Evolutionary conservation across 306 rosid species (phyloP), one percentile per base, ranked within the genome.

Genomic region (Lathyrus tuberosus): DNA sequence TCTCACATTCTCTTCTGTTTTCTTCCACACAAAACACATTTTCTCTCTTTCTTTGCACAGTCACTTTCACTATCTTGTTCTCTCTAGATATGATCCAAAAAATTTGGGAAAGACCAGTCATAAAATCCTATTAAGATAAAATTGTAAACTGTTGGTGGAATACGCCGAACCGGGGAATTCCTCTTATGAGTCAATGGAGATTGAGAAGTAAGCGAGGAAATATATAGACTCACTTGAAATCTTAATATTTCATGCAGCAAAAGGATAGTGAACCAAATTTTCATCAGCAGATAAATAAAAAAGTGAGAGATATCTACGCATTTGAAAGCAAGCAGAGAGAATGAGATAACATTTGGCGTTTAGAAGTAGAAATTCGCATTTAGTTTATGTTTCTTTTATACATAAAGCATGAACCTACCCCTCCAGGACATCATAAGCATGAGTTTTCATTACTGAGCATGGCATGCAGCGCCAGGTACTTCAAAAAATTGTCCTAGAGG

Each of bases 401-500:
- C 80, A 78, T 31, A 63, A 78, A 51, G 33, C 78, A 52, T 35
- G 72, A 74, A 74, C 63, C 73, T 42, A 57, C 31, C 65, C 40
- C 64, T 74, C 67, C 71, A 65, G 78, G 62, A 61, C 80, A 74
- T 60, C 71, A 41, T 41, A 69, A 63, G 73, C 75, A 26, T 4
- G 31, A 6, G 10, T 41, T 70, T 59, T 62, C 62, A 26, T 60
- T 62, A 79, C 76, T 49, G 42, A 68, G 41, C 57, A 76, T 40
- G 76, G 78, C 86, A 78, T 76, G 80, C 78, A 77, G 81, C 69
- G 33, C 64, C 79, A 47, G 57, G 73, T 75, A 77, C 83, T 69
- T 14, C 69, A 72, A 76, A 79, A 79, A 79, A 40, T 37, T 76
- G 80, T 80, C 81, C 83, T 16, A 68, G 78, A 79, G 68, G 81